These are phyloP conservation scores for Silene vulgaris DNA, from an alignment of 179 eudicot species.

Conservation along the genomic window DNA sequence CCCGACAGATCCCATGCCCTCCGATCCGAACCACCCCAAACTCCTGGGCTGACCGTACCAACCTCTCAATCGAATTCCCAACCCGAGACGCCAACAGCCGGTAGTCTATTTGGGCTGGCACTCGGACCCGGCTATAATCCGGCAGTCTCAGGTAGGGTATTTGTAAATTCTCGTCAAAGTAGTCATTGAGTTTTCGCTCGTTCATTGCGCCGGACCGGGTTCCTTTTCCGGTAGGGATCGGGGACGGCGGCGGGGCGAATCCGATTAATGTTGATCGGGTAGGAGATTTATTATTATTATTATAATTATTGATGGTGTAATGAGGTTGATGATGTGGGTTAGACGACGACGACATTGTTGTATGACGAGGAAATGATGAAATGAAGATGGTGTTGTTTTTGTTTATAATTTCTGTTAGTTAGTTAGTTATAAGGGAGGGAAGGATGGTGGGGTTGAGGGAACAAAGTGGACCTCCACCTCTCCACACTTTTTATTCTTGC, in stretches of 20 bases:
- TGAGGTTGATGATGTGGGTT: neutral
- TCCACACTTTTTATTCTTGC: neutral
- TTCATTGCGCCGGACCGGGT: conserved; percentile 38
- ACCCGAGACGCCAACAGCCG: conserved; percentile 33
- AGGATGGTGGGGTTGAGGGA: conserved; percentile 13
- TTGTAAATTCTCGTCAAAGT: conserved; percentile 36
- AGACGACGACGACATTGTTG: neutral
- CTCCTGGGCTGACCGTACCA: conserved; percentile 45
- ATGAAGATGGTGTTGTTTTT: neutral
- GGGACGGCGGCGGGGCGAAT: conserved; percentile 56
- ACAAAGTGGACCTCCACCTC: conserved; percentile 22
- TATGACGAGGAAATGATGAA: neutral
- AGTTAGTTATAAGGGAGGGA: neutral
- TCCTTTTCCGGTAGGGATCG: conserved; percentile 62
- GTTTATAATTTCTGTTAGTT: conserved; percentile 11
- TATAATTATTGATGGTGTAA: neutral
- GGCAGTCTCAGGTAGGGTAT: conserved; percentile 58
- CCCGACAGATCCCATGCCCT: conserved; percentile 48
- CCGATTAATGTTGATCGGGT: conserved; percentile 2
- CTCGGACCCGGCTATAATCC: conserved; percentile 25
- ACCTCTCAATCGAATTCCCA: conserved; percentile 40
- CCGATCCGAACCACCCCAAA: conserved; percentile 50
- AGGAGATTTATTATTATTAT: neutral
- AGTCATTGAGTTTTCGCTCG: conserved; percentile 38
- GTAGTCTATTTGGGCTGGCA: conserved; percentile 47